Evolutionary conservation across 345 rosid species (phyloP).

Genomic region (Mangifera indica): DNA sequence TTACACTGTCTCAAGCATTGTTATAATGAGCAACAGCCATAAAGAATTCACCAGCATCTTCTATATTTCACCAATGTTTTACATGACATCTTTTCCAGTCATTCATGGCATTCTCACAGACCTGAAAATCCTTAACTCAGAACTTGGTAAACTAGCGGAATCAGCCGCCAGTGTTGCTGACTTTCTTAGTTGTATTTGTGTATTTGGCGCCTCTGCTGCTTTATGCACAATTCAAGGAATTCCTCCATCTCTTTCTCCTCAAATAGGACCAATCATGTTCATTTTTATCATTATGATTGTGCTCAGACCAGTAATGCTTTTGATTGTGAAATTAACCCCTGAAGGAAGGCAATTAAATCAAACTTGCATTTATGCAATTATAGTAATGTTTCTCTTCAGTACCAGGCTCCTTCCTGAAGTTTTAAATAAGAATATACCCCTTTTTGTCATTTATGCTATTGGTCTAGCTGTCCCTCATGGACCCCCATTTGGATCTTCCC

Average conservation of each 20-base stretch:
- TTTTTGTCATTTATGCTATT: slow-evolving; percentile 14
- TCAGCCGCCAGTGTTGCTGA: slow-evolving; percentile 19
- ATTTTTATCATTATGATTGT: not conserved
- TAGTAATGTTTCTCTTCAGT: not conserved
- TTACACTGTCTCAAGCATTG: not conserved
- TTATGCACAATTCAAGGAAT: not conserved
- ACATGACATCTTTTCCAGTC: slow-evolving; percentile 23
- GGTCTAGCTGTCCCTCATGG: slow-evolving; percentile 26
- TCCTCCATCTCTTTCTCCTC: no score
- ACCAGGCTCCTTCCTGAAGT: not conserved
- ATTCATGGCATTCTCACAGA: slow-evolving; percentile 15
- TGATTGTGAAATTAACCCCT: not conserved
- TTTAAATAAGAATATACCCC: not conserved
- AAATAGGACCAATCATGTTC: not conserved
- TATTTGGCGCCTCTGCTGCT: not conserved
- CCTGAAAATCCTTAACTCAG: slow-evolving; percentile 23
- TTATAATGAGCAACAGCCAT: rapidly evolving
- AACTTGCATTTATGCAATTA: not conserved
- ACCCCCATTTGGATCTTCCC: slow-evolving; percentile 31
- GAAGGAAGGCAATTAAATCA: not conserved
- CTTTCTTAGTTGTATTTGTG: not conserved
- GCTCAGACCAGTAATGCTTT: not conserved
- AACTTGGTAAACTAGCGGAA: slow-evolving; percentile 25
- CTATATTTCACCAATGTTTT: not conserved
- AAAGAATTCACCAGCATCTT: not conserved